Evolutionary conservation across 23 red algal species (phyloP).

Genomic region (Gracilariopsis chorda): DNA sequence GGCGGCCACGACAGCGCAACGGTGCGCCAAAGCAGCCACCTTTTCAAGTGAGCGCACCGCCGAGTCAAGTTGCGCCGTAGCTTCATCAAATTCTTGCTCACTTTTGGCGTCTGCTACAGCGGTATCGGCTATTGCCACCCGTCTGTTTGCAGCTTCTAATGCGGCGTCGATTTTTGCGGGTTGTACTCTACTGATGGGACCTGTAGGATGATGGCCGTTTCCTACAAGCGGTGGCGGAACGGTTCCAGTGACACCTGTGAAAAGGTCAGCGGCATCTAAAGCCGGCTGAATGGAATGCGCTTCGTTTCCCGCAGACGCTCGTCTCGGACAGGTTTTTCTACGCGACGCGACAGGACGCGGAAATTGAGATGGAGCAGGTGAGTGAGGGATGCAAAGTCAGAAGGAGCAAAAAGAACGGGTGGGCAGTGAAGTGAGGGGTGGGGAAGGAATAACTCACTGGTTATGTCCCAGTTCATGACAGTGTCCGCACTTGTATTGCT

Average conservation of each 20-base stretch:
- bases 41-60: slow-evolving; percentile 42
- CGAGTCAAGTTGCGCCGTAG: slow-evolving; percentile 9
- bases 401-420: not conserved
- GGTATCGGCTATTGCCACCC: slow-evolving; percentile 27
- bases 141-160: slow-evolving; percentile 40
- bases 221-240: not conserved
- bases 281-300: slow-evolving; percentile 34
- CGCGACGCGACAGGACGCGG: not conserved
- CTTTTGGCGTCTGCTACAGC: not conserved
- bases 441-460: slow-evolving; percentile 23
- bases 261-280: slow-evolving; percentile 32
- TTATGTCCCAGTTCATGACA: slow-evolving; percentile 59
- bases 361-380: not conserved
- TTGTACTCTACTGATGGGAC: slow-evolving; percentile 10
- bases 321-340: slow-evolving; percentile 53
- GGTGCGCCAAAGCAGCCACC: slow-evolving; percentile 18
- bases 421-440: not conserved
- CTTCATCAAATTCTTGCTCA: slow-evolving; percentile 52
- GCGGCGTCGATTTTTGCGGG: slow-evolving; percentile 43
- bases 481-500: slow-evolving; percentile 62
- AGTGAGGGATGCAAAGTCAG: not conserved
- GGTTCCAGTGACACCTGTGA: not conserved
- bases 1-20: slow-evolving; percentile 26
- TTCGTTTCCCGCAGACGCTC: not conserved
- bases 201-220: slow-evolving; percentile 13